These are phyloP conservation scores for Lagenidium sp. DNA, from an alignment of 352 stramenopile species.

Conservation along the genomic window DNA sequence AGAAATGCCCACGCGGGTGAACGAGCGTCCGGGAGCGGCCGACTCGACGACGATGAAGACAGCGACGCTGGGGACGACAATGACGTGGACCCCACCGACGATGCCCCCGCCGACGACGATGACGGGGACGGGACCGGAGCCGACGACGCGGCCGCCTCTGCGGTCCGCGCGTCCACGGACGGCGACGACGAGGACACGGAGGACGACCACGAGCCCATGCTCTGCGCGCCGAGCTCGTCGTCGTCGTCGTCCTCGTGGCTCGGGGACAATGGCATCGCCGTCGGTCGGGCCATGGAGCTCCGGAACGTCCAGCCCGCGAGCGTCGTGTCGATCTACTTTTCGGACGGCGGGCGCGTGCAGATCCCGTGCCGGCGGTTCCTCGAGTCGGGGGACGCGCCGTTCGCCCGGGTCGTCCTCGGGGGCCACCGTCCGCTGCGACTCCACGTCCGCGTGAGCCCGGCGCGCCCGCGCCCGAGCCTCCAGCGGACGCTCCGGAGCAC, in stretches of 20 bases:
- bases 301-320: conserved; percentile 34
- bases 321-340: conserved; percentile 42
- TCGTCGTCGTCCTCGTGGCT: too few relatives aligned
- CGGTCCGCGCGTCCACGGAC: background rate
- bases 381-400: conserved; percentile 27
- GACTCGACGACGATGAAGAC: conserved; percentile 3
- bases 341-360: conserved; percentile 35
- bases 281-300: conserved; percentile 32
- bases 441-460: conserved; percentile 31
- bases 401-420: conserved; percentile 45
- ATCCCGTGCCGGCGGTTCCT: conserved; percentile 40
- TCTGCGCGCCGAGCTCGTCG: conserved; percentile 10
- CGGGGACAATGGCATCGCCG: conserved; percentile 19
- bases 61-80: conserved; percentile 5
- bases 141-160: background rate
- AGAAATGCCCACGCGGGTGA: too few relatives aligned
- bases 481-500: conserved; percentile 42
- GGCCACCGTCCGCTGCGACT: conserved; percentile 42
- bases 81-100: conserved; percentile 1
- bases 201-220: background rate
- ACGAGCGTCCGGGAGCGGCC: too few relatives aligned
- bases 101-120: conserved; percentile 2
- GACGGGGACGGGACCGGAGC: background rate
- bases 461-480: conserved; percentile 16
- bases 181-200: background rate